These are phyloP conservation scores for Colletotrichum spaethianum DNA, from an alignment of 2,329 filamentous ascomycete species.

Conservation along the genomic window DNA sequence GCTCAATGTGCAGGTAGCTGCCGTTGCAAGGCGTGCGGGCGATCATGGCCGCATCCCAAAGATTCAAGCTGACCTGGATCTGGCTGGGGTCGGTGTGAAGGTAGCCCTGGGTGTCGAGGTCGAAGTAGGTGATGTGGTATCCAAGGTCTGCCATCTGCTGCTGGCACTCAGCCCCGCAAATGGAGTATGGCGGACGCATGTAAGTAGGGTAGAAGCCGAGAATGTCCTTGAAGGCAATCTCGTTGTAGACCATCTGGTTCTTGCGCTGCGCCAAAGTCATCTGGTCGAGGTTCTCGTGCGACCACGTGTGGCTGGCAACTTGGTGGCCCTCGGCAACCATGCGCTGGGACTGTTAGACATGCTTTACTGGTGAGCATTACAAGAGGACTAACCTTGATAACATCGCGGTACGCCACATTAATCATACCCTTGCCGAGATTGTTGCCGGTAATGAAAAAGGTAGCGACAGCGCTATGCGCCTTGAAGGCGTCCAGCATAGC, in stretches of 20 bases:
- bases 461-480: slow-evolving; percentile 50
- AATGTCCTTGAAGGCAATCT: slow-evolving; percentile 60
- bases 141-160: slow-evolving; percentile 35
- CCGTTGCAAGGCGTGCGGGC: slow-evolving; percentile 47
- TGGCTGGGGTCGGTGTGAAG: slow-evolving; percentile 26
- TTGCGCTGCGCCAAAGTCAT: slow-evolving; percentile 51
- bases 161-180: slow-evolving; percentile 43
- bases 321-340: slow-evolving; percentile 63
- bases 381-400: slow-evolving; percentile 51
- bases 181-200: slow-evolving; percentile 51
- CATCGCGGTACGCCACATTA: slow-evolving; percentile 48
- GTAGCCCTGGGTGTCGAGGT: slow-evolving; percentile 51
- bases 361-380: rapidly evolving
- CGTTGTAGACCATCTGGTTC: slow-evolving; percentile 60
- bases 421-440: slow-evolving; percentile 54
- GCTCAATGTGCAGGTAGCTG: slow-evolving; percentile 49
- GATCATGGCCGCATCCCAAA: slow-evolving; percentile 51
- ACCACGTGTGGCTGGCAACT: slow-evolving; percentile 63
- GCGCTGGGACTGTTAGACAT: slow-evolving; percentile 45
- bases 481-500: slow-evolving; percentile 54
- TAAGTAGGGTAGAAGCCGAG: slow-evolving; percentile 63
- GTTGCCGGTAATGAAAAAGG: slow-evolving; percentile 55
- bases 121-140: slow-evolving; percentile 36
- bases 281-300: slow-evolving; percentile 57
- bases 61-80: slow-evolving; percentile 50